Evolutionary conservation across 1,139 yeast species (phyloP), one percentile per base, ranked within the genome.

Genomic region (Hemisphaericaspora xylanilytica): DNA sequence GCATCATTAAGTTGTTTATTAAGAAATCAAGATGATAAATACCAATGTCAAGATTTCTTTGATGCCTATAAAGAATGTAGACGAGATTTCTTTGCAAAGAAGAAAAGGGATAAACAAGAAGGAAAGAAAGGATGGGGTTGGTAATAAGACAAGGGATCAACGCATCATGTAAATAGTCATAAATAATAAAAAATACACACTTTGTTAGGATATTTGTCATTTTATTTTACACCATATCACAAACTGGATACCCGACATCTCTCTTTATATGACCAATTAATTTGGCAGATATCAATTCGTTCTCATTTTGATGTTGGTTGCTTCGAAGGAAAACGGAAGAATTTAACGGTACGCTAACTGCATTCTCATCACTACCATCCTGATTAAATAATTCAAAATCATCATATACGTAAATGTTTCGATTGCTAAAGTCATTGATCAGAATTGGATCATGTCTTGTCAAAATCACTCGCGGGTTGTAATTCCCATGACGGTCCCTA

Each of bases 41-140:
- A 78, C 20, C 78, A 78, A 43, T 92, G 98, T 59, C 78, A 75
- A 47, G 95, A 86, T 46, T 90, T 87, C 55, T 92, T 90, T 57
- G 89, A 84, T 51, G 96, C 97, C 0, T 92, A 90, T 56, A 73
- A 89, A 46, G 97, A 92, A 55, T 92, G 98, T 62, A 82, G 85
- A 54, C 81, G 81, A 55, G 95, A 85, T 52, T 90, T 96, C 82
- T 71, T 70, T 49, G 60, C 59, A 17, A 68, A 70, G 49, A 65
- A 57, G 49, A 65, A 55, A 44, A 52, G 59, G 39, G 76, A 71
- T 44, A 61, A 58, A 44, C 48, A 50, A 20, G 61, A 63, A 32
- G 76, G 78, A 0, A 62, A 57, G 45, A 66, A 67, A 26, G 77
- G 77, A 7, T 71, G 77, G 77, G 75, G 75, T 4, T 57, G 60